Evolutionary conservation across 805 yeast genomes (phyloP).

Genomic region (Pichia kluyveri): DNA sequence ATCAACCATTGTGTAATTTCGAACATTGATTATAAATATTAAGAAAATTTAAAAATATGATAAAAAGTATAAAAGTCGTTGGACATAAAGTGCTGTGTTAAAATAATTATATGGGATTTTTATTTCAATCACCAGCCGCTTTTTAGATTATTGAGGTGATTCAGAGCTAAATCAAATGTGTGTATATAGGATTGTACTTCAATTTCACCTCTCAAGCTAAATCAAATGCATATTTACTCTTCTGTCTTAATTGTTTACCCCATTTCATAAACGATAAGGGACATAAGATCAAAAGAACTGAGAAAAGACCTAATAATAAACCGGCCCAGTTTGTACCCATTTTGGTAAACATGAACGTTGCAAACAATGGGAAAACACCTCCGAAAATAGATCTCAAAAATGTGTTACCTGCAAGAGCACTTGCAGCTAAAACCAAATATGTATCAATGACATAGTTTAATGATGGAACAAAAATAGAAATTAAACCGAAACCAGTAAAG

Average conservation of each 20-base stretch:
- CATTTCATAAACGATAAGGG: slow-evolving; percentile 56
- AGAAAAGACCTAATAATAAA: slow-evolving; percentile 54
- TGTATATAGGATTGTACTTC: too few species aligned
- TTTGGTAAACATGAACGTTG: slow-evolving; percentile 56
- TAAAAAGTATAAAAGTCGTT: too few species aligned
- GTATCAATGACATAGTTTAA: slow-evolving; percentile 67
- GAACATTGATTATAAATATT: too few species aligned
- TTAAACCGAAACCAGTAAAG: slow-evolving; percentile 58
- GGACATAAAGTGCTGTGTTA: too few species aligned
- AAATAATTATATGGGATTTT: too few species aligned
- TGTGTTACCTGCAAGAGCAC: slow-evolving; percentile 69
- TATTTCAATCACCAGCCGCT: too few species aligned
- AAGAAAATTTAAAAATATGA: too few species aligned
- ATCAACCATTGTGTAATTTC: too few species aligned
- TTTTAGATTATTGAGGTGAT: too few species aligned
- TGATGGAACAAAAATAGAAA: slow-evolving; percentile 59
- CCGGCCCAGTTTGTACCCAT: slow-evolving; percentile 80
- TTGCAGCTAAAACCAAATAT: slow-evolving; percentile 64
- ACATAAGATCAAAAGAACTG: slow-evolving; percentile 50
- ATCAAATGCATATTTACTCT: slow-evolving; percentile 45
- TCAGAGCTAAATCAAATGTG: slow-evolving; percentile 7
- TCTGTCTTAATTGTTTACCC: slow-evolving; percentile 48
- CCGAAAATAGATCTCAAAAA: slow-evolving; percentile 61
- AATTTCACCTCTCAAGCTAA: background rate
- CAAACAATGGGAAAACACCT: slow-evolving; percentile 47